Evolutionary conservation across 768 basidiomycete species (phyloP).

Genomic region (Leccinum imitatum): DNA sequence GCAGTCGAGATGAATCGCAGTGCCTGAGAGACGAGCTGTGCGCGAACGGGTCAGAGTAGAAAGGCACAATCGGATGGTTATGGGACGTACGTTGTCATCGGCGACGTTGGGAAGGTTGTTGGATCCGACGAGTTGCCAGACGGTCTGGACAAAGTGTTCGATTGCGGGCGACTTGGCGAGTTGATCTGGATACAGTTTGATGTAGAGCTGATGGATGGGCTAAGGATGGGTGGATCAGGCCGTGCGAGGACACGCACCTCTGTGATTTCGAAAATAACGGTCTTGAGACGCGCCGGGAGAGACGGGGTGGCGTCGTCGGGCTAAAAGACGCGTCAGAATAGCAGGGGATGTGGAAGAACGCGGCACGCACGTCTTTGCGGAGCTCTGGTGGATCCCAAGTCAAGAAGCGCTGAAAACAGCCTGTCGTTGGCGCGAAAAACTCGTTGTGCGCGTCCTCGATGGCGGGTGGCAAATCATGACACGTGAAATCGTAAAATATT

Average conservation of each 20-base stretch:
- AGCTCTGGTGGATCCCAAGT: conserved; percentile 74
- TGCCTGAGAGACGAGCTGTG: conserved; percentile 84
- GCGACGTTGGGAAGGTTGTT: conserved; percentile 68
- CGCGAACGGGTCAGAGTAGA: not conserved
- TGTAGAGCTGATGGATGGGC: conserved; percentile 54
- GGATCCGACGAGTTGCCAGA: conserved; percentile 81
- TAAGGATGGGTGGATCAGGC: not conserved
- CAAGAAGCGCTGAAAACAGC: conserved; percentile 80
- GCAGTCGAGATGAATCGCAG: conserved; percentile 90
- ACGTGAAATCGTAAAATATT: conserved; percentile 91
- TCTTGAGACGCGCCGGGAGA: conserved; percentile 87
- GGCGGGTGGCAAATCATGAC: conserved; percentile 91
- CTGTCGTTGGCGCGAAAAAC: conserved; percentile 71
- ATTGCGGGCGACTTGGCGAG: conserved; percentile 62
- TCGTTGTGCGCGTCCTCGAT: conserved; percentile 85
- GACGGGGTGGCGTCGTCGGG: conserved; percentile 82
- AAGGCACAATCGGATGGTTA: not conserved
- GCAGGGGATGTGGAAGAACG: not conserved
- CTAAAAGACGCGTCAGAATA: conserved; percentile 36
- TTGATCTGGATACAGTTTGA: conserved; percentile 82
- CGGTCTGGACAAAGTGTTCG: conserved; percentile 74
- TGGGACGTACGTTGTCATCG: conserved; percentile 66
- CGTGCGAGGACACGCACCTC: conserved; percentile 53
- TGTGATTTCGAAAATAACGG: conserved; percentile 84
- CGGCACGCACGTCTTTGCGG: conserved; percentile 55